phyloP scores from a whole-genome alignment of 495 filamentous ascomycete species.

The Pyrenopolyporus hunteri region DNA sequence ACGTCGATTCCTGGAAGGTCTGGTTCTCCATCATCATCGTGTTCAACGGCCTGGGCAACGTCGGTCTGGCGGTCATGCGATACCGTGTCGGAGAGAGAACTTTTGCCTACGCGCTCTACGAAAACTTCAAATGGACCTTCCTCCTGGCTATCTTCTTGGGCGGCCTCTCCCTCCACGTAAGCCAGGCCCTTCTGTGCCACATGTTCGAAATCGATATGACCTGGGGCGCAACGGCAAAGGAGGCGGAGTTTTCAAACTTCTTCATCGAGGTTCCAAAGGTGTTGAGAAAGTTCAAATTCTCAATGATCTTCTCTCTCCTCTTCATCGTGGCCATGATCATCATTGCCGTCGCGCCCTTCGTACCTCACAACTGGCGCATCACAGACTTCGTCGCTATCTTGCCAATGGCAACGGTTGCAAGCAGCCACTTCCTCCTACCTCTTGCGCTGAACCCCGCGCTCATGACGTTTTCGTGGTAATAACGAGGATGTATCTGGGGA shows the following conservation, averaged over 20 bases:
- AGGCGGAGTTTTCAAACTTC: slow-evolving; percentile 76
- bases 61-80: slow-evolving; percentile 69
- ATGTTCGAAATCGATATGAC: slow-evolving; percentile 77
- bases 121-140: slow-evolving; percentile 77
- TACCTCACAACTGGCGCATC: slow-evolving; percentile 72
- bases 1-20: slow-evolving; percentile 76
- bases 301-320: slow-evolving; percentile 66
- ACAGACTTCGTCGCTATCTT: slow-evolving; percentile 81
- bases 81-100: slow-evolving; percentile 68
- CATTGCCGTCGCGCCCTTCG: slow-evolving; percentile 65
- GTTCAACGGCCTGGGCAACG: slow-evolving; percentile 71
- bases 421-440: slow-evolving; percentile 72
- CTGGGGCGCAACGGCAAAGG: slow-evolving; percentile 74
- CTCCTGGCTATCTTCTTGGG: slow-evolving; percentile 73
- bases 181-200: slow-evolving; percentile 69
- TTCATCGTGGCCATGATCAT: slow-evolving; percentile 71
- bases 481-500: too few relatives aligned
- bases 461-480: slow-evolving; percentile 81
- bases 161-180: slow-evolving; percentile 71
- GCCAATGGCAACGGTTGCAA: slow-evolving; percentile 75
- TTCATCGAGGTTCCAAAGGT: slow-evolving; percentile 82
- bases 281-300: slow-evolving; percentile 77
- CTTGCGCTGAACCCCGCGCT: slow-evolving; percentile 77
- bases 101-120: slow-evolving; percentile 61
- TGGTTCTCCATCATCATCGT: slow-evolving; percentile 76